Evolutionary conservation across 148 eudicot species (phyloP).

Genomic region (Hydrangea macrophylla): DNA sequence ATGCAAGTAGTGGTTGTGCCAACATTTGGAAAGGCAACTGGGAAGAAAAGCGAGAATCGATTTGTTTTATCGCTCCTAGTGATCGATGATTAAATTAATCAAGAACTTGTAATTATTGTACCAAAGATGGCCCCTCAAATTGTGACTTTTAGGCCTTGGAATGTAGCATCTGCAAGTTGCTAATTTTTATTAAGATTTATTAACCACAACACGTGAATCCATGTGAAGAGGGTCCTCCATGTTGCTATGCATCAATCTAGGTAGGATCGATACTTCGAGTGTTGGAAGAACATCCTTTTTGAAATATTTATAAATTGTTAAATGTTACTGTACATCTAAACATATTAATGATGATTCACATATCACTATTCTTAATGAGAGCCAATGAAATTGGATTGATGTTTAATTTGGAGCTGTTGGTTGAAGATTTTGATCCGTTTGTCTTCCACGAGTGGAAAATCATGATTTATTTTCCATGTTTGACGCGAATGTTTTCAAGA

Average conservation of each 20-base stretch:
- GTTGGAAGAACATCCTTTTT: not conserved
- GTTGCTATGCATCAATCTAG: slow-evolving; percentile 1
- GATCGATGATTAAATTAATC: not conserved
- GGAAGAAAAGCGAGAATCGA: slow-evolving; percentile 3
- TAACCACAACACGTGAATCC: slow-evolving; percentile 11
- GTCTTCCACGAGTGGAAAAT: too few relatives aligned
- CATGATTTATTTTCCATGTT: too few relatives aligned
- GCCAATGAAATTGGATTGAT: not conserved
- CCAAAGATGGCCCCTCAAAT: slow-evolving; percentile 3
- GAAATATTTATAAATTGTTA: not conserved
- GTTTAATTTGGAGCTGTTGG: not conserved
- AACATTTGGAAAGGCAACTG: not conserved
- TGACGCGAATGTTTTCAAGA: too few relatives aligned
- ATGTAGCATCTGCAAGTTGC: slow-evolving; percentile 17
- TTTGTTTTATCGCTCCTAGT: not conserved
- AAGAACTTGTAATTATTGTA: slow-evolving; percentile 19
- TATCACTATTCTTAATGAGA: not conserved
- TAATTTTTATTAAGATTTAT: slow-evolving; percentile 7
- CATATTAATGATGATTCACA: not conserved
- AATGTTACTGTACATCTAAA: too few relatives aligned
- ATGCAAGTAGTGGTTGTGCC: not conserved
- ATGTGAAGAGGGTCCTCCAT: slow-evolving; percentile 25
- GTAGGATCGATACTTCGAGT: not conserved
- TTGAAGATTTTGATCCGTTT: not conserved
- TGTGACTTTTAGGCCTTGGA: slow-evolving; percentile 20